Base-by-base conservation (phyloP, 1,284 basidiomycete species). In the Heterobasidion irregulare region DNA sequence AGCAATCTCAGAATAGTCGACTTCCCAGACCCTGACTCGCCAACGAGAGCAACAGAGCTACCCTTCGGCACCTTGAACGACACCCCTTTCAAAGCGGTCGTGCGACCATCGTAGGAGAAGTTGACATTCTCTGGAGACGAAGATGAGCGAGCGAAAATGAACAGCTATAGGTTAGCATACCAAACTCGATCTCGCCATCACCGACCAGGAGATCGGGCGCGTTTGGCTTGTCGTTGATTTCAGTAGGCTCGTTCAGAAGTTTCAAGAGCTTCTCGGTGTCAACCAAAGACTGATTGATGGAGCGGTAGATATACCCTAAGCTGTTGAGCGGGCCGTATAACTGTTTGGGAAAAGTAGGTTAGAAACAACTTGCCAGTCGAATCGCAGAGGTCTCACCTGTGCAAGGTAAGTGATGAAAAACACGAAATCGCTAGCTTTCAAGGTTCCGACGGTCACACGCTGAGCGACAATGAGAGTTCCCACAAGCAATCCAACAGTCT, bases 41-140 rank as follows among this genome's bases (percentile, higher is more conserved):
- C 89, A 13, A 94, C 89, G 32, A 94, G 77, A 0, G 92, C 92
- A 10, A 93, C 89, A 10, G 87, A 85, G 6, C 82, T 82, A 13
- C 85, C 87, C 65, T 84, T 89, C 4, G 85, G 89, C 34, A 94
- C 84, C 63, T 82, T 87, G 77, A 96, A 96, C 8, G 86, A 91
- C 51, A 97, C 77, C 19, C 82, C 82, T 57, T 83, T 79, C 34
- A 96, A 76, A 0, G 90, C 92, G 47, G 79, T 80, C 36, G 76
- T 78, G 54, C 82, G 82, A 19, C 79, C 82, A 63, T 95, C 92
- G 53, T 53, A 53, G 10, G 53, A 53, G 53, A 53, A 53, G 86
- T 76, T 50, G 15, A 50, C 49, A 38, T 50, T 50, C 16, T 50
- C 49, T 50, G 13, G 47, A 41, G 10, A 41, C 6, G 26, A 41